Percentiles rank a stretch among this genome's conserved stretches.
These are phyloP conservation scores for Yamadazyma tumulicola DNA, from an alignment of 805 yeast species.

Conservation along the genomic window DNA sequence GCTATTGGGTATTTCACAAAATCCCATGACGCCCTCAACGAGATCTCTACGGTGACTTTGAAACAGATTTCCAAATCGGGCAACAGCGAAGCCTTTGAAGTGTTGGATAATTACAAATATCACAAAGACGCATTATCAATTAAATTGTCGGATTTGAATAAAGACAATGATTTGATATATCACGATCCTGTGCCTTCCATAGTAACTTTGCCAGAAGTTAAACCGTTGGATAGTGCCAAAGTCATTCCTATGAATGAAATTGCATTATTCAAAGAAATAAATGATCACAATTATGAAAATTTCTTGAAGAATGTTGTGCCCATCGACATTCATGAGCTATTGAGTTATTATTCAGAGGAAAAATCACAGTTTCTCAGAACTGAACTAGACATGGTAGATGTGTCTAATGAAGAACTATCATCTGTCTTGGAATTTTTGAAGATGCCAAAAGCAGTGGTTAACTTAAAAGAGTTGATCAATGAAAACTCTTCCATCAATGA, in stretches of 20 bases:
- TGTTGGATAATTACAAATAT: slow-evolving; percentile 38
- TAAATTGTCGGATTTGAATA: slow-evolving; percentile 47
- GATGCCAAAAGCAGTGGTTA: slow-evolving; percentile 63
- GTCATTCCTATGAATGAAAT: slow-evolving; percentile 49
- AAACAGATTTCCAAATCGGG: slow-evolving; percentile 21
- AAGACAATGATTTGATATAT: slow-evolving; percentile 87
- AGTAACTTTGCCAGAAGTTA: slow-evolving; percentile 59
- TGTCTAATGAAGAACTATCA: slow-evolving; percentile 72
- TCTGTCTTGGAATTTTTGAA: slow-evolving; percentile 80
- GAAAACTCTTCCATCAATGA: slow-evolving; percentile 6
- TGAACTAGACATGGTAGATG: slow-evolving; percentile 70
- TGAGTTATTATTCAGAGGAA: slow-evolving; percentile 86
- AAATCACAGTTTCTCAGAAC: slow-evolving; percentile 72
- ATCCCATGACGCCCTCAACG: slow-evolving; percentile 44
- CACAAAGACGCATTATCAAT: slow-evolving; percentile 39
- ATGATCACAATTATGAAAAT: slow-evolving; percentile 42
- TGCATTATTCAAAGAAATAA: slow-evolving; percentile 39
- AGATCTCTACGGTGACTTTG: slow-evolving; percentile 25
- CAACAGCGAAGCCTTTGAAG: slow-evolving; percentile 28
- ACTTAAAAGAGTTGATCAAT: slow-evolving; percentile 42
- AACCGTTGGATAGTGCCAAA: slow-evolving; percentile 67
- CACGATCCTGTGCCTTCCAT: slow-evolving; percentile 70
- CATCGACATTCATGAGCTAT: slow-evolving; percentile 78
- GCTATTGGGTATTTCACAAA: slow-evolving; percentile 63
- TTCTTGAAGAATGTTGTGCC: slow-evolving; percentile 82